Percentiles rank a stretch among this genome's conserved stretches.
These are phyloP conservation scores for Phytophthora pseudosyringae DNA, from an alignment of 352 stramenopile genomes.

Conservation along the genomic window DNA sequence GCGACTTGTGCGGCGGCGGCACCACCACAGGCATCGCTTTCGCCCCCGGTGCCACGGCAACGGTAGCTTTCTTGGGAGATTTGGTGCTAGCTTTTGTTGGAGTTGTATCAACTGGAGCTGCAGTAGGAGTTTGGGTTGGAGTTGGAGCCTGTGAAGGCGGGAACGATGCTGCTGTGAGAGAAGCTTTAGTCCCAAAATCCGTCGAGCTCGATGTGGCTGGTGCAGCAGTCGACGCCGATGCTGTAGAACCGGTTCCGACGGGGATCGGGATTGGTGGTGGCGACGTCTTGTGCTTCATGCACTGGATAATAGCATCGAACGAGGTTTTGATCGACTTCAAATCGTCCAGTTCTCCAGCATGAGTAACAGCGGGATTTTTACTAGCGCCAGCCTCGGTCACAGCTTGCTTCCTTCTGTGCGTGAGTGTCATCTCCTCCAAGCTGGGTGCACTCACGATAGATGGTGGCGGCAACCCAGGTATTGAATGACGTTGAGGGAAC, in stretches of 20 bases:
- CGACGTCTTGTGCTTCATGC: constrained; percentile 84
- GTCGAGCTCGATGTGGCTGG: constrained; percentile 18
- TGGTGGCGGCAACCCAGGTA: constrained; percentile 69
- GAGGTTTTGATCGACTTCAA: constrained; percentile 82
- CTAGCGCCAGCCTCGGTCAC: constrained; percentile 11
- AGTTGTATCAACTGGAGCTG: constrained; percentile 14
- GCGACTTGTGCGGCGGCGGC: constrained; percentile 77
- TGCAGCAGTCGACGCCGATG: constrained; percentile 10
- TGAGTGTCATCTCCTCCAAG: constrained; percentile 60
- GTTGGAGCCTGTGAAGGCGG: constrained; percentile 14
- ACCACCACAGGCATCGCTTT: constrained; percentile 45
- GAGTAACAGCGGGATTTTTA: constrained; percentile 20
- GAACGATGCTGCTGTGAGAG: constrained; percentile 39
- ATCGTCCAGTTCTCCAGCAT: constrained; percentile 53
- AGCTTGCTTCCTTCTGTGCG: constrained; percentile 52
- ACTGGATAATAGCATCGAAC: constrained; percentile 87
- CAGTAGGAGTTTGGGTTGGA: not conserved
- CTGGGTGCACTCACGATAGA: constrained; percentile 60
- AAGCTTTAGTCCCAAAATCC: constrained; percentile 37
- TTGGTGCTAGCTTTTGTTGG: constrained; percentile 31
- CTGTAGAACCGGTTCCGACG: constrained; percentile 13
- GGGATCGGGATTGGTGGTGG: constrained; percentile 77
- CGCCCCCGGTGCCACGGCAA: constrained; percentile 11
- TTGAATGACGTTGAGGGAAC: constrained; percentile 54
- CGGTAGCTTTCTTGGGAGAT: constrained; percentile 28